Evolutionary conservation across 371 early-diverging fungal genomes (phyloP).

Genomic region (Haplosporangium sp.): DNA sequence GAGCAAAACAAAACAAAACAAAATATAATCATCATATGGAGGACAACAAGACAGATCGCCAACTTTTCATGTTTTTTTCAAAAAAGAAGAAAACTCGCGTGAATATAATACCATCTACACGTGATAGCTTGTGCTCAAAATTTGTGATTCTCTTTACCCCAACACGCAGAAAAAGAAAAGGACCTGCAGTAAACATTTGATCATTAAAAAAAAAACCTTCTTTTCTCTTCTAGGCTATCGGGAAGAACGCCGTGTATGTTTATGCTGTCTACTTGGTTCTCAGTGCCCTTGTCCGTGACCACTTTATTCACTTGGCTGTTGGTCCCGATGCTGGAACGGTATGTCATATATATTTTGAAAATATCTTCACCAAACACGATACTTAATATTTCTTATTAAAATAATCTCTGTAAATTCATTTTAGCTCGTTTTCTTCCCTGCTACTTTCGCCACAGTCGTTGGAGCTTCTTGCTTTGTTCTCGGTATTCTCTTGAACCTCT

Average conservation of each 20-base stretch:
- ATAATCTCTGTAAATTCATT: not conserved
- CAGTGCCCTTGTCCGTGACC: slow-evolving; percentile 62
- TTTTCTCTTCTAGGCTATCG: slow-evolving; percentile 28
- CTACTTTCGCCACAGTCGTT: slow-evolving; percentile 29
- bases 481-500: slow-evolving; percentile 60
- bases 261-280: slow-evolving; percentile 62
- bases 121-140: slow-evolving; percentile 11
- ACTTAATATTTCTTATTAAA: not conserved
- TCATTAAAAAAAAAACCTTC: not conserved
- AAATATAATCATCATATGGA: not conserved
- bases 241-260: slow-evolving; percentile 60
- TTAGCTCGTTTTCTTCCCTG: slow-evolving; percentile 46
- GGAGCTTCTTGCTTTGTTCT: slow-evolving; percentile 51
- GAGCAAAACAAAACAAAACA: not conserved
- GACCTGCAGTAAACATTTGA: too few relatives aligned
- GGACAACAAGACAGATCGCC: not conserved
- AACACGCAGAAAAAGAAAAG: slow-evolving; percentile 1
- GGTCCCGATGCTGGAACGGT: slow-evolving; percentile 47
- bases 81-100: not conserved
- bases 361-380: not conserved
- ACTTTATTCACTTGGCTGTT: slow-evolving; percentile 59
- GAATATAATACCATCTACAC: slow-evolving; percentile 9
- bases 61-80: not conserved
- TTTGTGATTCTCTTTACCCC: slow-evolving; percentile 12
- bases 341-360: slow-evolving; percentile 1